A percentile compares a stretch with the other conserved stretches of the same genome.
Conservation (phyloP, 129 eudicot species). For the Apium graveolens region DNA sequence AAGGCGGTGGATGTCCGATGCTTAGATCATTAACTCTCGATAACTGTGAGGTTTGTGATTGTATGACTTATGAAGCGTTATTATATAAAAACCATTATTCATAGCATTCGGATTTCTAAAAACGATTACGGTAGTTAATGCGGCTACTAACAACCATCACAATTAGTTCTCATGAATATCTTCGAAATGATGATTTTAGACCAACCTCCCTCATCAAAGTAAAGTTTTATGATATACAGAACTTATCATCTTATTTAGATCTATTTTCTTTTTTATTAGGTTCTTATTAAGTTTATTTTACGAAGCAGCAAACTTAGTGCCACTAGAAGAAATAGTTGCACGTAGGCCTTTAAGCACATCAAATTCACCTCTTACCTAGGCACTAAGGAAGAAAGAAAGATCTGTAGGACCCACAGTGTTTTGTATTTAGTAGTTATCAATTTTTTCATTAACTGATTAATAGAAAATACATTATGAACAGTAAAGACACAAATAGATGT, state of each 20-base stretch:
- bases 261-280: background rate
- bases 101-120: background rate
- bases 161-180: background rate
- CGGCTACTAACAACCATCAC: background rate
- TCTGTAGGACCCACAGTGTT: background rate
- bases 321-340: background rate
- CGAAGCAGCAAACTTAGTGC: background rate
- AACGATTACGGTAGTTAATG: background rate
- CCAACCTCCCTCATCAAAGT: background rate
- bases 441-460: background rate
- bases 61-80: background rate
- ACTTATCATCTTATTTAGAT: background rate
- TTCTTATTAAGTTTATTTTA: background rate
- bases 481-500: background rate
- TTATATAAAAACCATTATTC: background rate
- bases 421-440: background rate
- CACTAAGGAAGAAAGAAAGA: background rate
- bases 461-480: background rate
- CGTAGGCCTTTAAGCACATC: background rate
- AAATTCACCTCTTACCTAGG: background rate
- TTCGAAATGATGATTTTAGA: background rate
- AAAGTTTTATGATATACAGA: background rate
- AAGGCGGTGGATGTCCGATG: conserved; percentile 92
- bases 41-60: conserved; percentile 68
- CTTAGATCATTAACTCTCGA: conserved; percentile 73